phyloP scores from a whole-genome alignment of 192 early-diverging fungal species.

The Gaertneriomyces sp. region DNA sequence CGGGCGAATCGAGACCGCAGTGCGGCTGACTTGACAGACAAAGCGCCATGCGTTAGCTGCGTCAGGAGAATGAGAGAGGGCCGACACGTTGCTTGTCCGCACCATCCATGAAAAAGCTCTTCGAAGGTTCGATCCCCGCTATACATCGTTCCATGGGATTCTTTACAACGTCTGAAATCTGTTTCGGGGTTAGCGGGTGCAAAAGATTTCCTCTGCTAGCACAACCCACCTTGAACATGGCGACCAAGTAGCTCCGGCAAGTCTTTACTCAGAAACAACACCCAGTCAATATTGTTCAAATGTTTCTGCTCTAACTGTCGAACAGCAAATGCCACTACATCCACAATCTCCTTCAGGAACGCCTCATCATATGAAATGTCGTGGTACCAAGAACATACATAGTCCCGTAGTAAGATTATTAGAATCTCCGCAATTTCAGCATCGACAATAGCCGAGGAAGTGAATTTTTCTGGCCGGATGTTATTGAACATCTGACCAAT shows the following conservation, averaged over 20 bases:
- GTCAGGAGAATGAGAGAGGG: too few relatives aligned
- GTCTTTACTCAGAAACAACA: slow-evolving; percentile 24
- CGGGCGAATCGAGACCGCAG: slow-evolving; percentile 28
- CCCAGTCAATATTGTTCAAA: slow-evolving; percentile 29
- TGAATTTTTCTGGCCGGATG: slow-evolving; percentile 20
- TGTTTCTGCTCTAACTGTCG: slow-evolving; percentile 19
- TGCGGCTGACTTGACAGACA: slow-evolving; percentile 30
- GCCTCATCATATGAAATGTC: slow-evolving; percentile 30
- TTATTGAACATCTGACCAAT: slow-evolving; percentile 8
- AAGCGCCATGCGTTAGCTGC: too few relatives aligned
- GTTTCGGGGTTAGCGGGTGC: too few relatives aligned
- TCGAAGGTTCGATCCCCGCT: slow-evolving; percentile 36
- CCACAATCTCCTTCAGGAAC: slow-evolving; percentile 31
- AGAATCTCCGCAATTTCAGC: slow-evolving; percentile 26
- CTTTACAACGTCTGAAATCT: slow-evolving; percentile 34
- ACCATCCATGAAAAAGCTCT: slow-evolving; percentile 35
- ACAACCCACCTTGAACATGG: slow-evolving; percentile 20
- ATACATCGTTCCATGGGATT: slow-evolving; percentile 41
- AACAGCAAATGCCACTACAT: slow-evolving; percentile 4
- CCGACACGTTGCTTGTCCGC: too few relatives aligned
- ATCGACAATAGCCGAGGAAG: slow-evolving; percentile 30
- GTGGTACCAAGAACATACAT: slow-evolving; percentile 30
- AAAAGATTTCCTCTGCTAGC: too few relatives aligned
- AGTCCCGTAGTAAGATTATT: slow-evolving; percentile 27
- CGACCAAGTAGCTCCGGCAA: slow-evolving; percentile 31